phyloP scores from a whole-genome alignment of 306 rosid genomes.

The Citrullus amarus region DNA sequence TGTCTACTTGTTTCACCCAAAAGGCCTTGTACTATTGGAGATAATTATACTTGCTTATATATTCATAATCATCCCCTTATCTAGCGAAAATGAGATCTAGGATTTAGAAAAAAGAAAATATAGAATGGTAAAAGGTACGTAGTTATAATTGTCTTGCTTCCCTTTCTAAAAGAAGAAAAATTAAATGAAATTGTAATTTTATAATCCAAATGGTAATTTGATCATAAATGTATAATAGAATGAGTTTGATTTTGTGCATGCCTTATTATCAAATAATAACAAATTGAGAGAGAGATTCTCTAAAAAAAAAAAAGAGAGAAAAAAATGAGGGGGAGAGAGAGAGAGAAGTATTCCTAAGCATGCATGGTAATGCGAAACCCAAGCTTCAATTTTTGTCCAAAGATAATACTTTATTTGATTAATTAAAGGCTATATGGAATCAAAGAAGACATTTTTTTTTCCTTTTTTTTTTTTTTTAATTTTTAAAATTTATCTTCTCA shows the following conservation, averaged over 20 bases:
- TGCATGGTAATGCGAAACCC: slow-evolving; percentile 7
- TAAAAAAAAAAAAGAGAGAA: neutral
- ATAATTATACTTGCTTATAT: no score
- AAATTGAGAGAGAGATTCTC: neutral
- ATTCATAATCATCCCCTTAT: no score
- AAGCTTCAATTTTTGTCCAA: slow-evolving; percentile 5
- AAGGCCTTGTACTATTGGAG: no score
- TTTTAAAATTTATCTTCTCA: neutral
- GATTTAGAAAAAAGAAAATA: no score
- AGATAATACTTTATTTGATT: neutral
- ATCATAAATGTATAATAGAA: neutral
- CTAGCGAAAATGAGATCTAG: no score
- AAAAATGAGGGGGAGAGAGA: no score
- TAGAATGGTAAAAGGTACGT: neutral
- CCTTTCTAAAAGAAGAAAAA: neutral
- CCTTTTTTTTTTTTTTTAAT: no score
- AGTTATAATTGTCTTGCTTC: neutral
- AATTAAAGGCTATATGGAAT: neutral
- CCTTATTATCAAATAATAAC: neutral
- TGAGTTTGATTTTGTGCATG: neutral
- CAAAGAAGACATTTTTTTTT: neutral
- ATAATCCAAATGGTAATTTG: neutral
- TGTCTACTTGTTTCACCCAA: no score
- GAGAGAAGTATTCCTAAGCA: slow-evolving; percentile 2
- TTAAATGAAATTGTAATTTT: neutral